Percentiles rank a stretch among this genome's conserved stretches.
Conservation (phyloP, 1,139 yeast species). For the Lizanozyma gosingica region DNA sequence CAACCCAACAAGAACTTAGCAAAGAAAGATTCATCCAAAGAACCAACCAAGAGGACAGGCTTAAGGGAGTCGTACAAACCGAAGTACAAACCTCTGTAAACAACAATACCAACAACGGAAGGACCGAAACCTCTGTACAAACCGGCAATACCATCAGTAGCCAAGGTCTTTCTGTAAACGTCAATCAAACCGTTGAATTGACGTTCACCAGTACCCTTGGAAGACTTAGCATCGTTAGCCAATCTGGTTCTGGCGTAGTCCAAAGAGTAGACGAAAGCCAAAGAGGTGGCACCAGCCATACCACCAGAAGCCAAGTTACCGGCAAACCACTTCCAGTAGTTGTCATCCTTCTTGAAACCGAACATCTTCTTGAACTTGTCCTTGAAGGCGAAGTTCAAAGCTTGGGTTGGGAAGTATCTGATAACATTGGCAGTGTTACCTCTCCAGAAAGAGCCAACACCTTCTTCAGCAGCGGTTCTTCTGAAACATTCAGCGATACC, state of each 20-base stretch:
- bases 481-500: conserved; percentile 68
- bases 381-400: conserved; percentile 78
- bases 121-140: conserved; percentile 81
- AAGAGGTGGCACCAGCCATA: conserved; percentile 73
- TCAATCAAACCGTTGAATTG: conserved; percentile 72
- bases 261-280: conserved; percentile 68
- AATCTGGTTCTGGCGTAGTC: conserved; percentile 81
- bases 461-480: conserved; percentile 67
- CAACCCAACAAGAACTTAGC: conserved; percentile 75
- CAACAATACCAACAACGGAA: conserved; percentile 71
- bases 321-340: conserved; percentile 64
- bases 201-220: conserved; percentile 62
- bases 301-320: conserved; percentile 84
- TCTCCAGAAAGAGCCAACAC: conserved; percentile 68
- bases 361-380: conserved; percentile 73
- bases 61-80: conserved; percentile 74
- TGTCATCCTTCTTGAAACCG: conserved; percentile 61
- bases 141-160: conserved; percentile 72
- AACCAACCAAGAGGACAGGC: conserved; percentile 66
- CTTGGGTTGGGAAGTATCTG: conserved; percentile 83
- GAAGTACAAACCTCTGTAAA: conserved; percentile 79
- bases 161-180: conserved; percentile 70
- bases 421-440: conserved; percentile 81
- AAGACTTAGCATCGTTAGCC: conserved; percentile 72
- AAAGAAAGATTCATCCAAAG: conserved; percentile 61